Evolutionary conservation across 2,329 filamentous ascomycete species (phyloP).

Genomic region (Aspergillus amoenus): DNA sequence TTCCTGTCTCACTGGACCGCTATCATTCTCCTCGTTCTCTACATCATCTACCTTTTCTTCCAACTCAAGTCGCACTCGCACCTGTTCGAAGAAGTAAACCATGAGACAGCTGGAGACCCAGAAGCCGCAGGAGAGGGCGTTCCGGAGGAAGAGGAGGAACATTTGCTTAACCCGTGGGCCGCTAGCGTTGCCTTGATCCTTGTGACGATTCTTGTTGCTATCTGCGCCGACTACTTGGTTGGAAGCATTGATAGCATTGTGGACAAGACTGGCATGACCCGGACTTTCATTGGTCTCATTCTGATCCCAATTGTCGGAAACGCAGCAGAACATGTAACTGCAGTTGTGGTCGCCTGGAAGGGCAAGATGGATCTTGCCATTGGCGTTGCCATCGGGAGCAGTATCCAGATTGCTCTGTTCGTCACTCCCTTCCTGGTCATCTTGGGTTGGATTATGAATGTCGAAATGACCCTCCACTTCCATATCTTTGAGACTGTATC

Average conservation of each 20-base stretch:
- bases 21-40: conserved; percentile 71
- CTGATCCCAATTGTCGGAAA: conserved; percentile 82
- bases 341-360: conserved; percentile 73
- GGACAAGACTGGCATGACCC: conserved; percentile 68
- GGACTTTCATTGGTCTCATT: conserved; percentile 79
- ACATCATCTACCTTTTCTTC: conserved; percentile 75
- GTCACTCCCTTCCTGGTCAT: conserved; percentile 80
- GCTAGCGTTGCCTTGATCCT: conserved; percentile 67
- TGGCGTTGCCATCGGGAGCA: conserved; percentile 77
- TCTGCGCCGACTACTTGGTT: conserved; percentile 76
- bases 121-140: conserved; percentile 24
- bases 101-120: conserved; percentile 38
- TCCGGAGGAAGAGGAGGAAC: conserved; percentile 46
- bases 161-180: conserved; percentile 62
- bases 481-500: conserved; percentile 77
- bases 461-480: conserved; percentile 76
- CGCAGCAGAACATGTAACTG: conserved; percentile 78
- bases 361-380: conserved; percentile 69
- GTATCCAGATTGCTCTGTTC: conserved; percentile 78
- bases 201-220: conserved; percentile 67
- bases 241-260: conserved; percentile 74
- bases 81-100: conserved; percentile 60
- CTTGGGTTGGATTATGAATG: conserved; percentile 72
- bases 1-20: conserved; percentile 73
- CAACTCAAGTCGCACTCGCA: conserved; percentile 73